A percentile compares a stretch with the other conserved stretches of the same genome.
Conservation (phyloP, 768 basidiomycete species). For the Auricularia heimuer region DNA sequence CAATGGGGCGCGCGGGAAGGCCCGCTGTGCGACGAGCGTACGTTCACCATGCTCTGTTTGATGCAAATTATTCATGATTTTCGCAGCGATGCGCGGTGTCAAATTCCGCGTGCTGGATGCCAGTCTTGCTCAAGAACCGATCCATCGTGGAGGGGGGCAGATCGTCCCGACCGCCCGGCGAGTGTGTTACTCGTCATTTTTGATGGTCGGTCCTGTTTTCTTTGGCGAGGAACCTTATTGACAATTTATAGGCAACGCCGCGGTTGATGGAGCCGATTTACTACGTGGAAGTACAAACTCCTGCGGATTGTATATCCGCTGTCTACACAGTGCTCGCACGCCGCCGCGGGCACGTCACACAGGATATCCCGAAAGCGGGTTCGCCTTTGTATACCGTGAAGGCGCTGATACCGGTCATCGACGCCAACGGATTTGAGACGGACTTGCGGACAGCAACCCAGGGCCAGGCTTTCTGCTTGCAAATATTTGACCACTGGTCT, state of each 20-base stretch:
- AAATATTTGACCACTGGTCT: slow-evolving; percentile 98
- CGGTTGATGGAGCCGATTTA: slow-evolving; percentile 95
- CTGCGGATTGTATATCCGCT: slow-evolving; percentile 96
- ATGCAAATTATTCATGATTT: slow-evolving; percentile 4
- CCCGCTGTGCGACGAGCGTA: slow-evolving; percentile 96
- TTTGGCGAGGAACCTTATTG: slow-evolving; percentile 3
- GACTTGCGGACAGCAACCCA: slow-evolving; percentile 96
- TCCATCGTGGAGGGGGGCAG: slow-evolving; percentile 96
- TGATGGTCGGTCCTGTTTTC: slow-evolving; percentile 61
- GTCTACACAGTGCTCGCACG: slow-evolving; percentile 98
- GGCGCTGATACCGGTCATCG: slow-evolving; percentile 95
- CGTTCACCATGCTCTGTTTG: slow-evolving; percentile 28
- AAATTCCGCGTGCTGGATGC: slow-evolving; percentile 96
- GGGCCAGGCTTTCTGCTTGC: slow-evolving; percentile 97
- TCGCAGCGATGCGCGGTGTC: slow-evolving; percentile 89
- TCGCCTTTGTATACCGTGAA: slow-evolving; percentile 97
- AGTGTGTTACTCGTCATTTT: slow-evolving; percentile 97
- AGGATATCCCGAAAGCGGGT: slow-evolving; percentile 95
- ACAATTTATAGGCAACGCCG: slow-evolving; percentile 67
- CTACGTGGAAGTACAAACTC: slow-evolving; percentile 98
- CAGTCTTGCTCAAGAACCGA: slow-evolving; percentile 86
- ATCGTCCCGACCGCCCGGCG: slow-evolving; percentile 98
- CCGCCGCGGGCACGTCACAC: slow-evolving; percentile 96
- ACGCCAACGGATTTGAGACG: slow-evolving; percentile 98
- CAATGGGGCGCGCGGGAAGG: slow-evolving; percentile 99